phyloP scores from a whole-genome alignment of 2,329 filamentous ascomycete genomes.

The Coniochaeta sp. region DNA sequence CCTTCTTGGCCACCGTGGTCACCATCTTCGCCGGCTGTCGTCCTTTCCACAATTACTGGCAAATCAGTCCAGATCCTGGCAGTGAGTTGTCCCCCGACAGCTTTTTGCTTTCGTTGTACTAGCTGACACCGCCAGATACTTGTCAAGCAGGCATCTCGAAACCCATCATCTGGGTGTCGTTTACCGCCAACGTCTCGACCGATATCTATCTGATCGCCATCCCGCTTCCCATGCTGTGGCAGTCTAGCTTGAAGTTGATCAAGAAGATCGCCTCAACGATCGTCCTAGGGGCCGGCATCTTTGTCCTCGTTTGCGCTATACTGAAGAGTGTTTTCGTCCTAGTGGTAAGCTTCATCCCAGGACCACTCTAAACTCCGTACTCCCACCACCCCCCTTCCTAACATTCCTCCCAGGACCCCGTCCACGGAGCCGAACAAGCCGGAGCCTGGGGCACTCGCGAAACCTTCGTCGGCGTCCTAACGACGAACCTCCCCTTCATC shows the following conservation, averaged over 20 bases:
- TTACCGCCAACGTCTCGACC: conserved; percentile 41
- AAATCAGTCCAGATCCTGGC: conserved; percentile 47
- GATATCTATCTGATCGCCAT: conserved; percentile 49
- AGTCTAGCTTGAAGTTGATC: conserved; percentile 19
- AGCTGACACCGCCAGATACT: conserved; percentile 22
- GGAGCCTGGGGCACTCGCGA: conserved; percentile 27
- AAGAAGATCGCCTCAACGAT: conserved; percentile 27
- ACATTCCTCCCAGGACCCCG: no score
- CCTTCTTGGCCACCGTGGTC: conserved; percentile 37
- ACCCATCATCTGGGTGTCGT: conserved; percentile 39
- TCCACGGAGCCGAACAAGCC: conserved; percentile 24
- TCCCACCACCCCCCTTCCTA: conserved; percentile 20
- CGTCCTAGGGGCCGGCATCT: conserved; percentile 26
- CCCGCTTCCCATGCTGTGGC: conserved; percentile 37
- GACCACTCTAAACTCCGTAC: not conserved
- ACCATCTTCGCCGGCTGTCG: conserved; percentile 39
- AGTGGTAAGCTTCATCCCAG: conserved; percentile 15
- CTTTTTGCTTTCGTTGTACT: no score
- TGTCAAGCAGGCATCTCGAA: conserved; percentile 40
- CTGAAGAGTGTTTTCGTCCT: conserved; percentile 26
- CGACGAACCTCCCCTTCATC: conserved; percentile 30
- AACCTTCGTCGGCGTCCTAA: conserved; percentile 28
- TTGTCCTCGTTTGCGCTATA: conserved; percentile 26
- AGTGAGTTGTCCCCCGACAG: conserved; percentile 32
- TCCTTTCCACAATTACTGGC: conserved; percentile 43